Evolutionary conservation across 257 asterid genomes (phyloP).

Genomic region (Eustoma russellianum): DNA sequence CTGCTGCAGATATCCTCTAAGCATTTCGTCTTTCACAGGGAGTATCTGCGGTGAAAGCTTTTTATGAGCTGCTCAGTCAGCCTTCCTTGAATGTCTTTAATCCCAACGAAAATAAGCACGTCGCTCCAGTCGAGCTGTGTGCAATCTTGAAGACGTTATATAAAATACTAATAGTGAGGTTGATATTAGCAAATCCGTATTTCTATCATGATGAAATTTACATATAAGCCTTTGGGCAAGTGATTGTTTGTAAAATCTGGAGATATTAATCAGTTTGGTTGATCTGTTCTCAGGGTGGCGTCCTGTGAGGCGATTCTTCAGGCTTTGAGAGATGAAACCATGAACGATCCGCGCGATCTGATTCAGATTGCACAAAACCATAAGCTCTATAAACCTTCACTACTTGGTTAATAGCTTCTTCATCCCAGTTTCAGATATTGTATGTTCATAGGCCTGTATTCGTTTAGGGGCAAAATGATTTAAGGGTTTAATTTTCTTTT

Average conservation of each 20-base stretch:
- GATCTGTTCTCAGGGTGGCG: constrained; percentile 38
- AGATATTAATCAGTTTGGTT: neutral
- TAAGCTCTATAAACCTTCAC: constrained; percentile 76
- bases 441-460: too few species aligned
- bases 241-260: neutral
- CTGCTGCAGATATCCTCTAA: too few species aligned
- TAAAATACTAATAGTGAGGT: constrained; percentile 64
- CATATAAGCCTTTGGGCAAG: too few species aligned
- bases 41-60: constrained; percentile 83
- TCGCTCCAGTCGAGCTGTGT: constrained; percentile 80
- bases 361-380: constrained; percentile 80
- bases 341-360: constrained; percentile 85
- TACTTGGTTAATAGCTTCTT: constrained; percentile 39
- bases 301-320: constrained; percentile 61
- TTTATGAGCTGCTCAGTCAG: constrained; percentile 71
- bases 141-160: constrained; percentile 67
- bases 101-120: constrained; percentile 67
- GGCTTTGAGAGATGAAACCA: constrained; percentile 71
- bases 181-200: neutral
- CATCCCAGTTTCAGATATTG: too few species aligned
- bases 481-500: too few species aligned
- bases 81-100: constrained; percentile 52
- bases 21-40: constrained; percentile 35
- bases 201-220: too few species aligned
- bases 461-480: too few species aligned